Percentiles rank a stretch among this genome's conserved stretches.
These are phyloP conservation scores for Monilinia aucupariae DNA, from an alignment of 2,329 filamentous ascomycete species.

Conservation along the genomic window DNA sequence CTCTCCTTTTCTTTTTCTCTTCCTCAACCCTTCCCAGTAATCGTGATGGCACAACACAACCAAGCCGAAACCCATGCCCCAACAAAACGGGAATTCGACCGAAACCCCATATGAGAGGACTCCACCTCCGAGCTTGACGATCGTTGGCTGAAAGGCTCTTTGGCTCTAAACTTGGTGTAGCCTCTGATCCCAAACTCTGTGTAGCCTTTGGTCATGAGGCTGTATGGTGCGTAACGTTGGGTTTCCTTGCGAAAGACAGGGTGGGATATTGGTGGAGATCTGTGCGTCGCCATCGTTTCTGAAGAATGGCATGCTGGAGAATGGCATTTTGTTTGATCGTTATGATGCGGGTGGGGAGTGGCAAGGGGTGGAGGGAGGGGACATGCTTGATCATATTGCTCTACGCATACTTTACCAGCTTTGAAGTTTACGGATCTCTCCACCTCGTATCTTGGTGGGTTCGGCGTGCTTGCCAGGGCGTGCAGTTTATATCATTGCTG, in stretches of 20 bases:
- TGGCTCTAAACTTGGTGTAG: constrained; percentile 4
- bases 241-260: background rate
- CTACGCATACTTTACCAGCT: background rate
- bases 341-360: background rate
- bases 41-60: background rate
- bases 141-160: background rate
- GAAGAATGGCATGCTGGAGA: constrained; percentile 7
- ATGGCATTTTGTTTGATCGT: background rate
- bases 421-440: background rate
- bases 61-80: background rate
- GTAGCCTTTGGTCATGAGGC: constrained; percentile 14
- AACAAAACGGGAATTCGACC: constrained; percentile 10
- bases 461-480: background rate
- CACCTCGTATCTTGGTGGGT: background rate
- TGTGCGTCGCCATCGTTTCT: constrained; percentile 17
- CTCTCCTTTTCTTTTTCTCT: background rate
- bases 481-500: too few species aligned
- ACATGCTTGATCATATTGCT: background rate
- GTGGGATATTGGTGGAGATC: constrained; percentile 13
- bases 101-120: background rate
- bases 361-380: background rate
- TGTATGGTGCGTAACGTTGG: constrained; percentile 4
- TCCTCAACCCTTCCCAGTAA: background rate
- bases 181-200: constrained; percentile 2
- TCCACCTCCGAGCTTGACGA: constrained; percentile 3